Percentiles rank a stretch among this genome's conserved stretches.
Evolutionary conservation across 2,329 filamentous ascomycete species (phyloP).

Genomic region (Catunica adiposa): DNA sequence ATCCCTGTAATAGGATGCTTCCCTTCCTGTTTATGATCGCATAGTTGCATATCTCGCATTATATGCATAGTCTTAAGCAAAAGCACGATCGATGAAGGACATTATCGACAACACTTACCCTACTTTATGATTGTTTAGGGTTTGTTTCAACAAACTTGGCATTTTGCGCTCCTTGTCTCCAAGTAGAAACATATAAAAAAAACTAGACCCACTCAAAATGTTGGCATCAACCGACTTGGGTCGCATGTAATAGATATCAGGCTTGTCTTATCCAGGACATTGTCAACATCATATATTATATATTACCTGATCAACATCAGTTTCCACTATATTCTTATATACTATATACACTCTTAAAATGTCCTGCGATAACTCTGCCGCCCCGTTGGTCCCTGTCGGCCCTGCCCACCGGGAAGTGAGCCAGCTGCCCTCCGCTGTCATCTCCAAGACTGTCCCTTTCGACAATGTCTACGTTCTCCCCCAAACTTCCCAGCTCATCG

Average conservation of each 20-base stretch:
- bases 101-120: too few species aligned
- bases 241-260: too few species aligned
- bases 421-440: slow-evolving; percentile 72
- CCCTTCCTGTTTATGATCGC: not conserved
- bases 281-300: too few species aligned
- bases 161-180: not conserved
- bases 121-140: too few species aligned
- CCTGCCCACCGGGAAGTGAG: slow-evolving; percentile 60
- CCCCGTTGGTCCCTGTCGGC: slow-evolving; percentile 42
- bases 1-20: not conserved
- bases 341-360: not conserved
- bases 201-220: too few species aligned
- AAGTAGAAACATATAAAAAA: not conserved
- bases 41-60: not conserved
- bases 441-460: slow-evolving; percentile 65
- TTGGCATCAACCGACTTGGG: too few species aligned
- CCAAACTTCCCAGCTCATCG: slow-evolving; percentile 93
- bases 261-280: too few species aligned
- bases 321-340: too few species aligned
- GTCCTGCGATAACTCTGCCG: slow-evolving; percentile 7
- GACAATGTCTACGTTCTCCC: slow-evolving; percentile 80
- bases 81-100: too few species aligned
- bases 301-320: too few species aligned
- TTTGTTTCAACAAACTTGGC: not conserved
- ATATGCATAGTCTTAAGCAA: not conserved